Evolutionary conservation across 495 filamentous ascomycete species (phyloP).

Genomic region (Penicillium malachiteum): DNA sequence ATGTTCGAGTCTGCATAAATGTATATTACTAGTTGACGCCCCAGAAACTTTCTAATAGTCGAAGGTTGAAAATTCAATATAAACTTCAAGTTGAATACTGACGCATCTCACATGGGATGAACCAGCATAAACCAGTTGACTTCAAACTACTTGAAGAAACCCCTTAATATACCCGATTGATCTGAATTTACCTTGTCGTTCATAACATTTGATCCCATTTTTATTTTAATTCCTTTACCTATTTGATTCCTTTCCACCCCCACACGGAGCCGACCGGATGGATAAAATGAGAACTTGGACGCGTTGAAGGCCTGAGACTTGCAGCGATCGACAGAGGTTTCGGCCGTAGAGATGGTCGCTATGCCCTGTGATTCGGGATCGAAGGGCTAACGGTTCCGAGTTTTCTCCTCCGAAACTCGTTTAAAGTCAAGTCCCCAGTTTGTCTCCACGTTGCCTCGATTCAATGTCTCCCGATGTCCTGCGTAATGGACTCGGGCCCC

Average conservation of each 20-base stretch:
- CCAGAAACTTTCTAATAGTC: too few species aligned
- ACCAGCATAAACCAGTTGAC: too few species aligned
- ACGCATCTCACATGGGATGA: too few species aligned
- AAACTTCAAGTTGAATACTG: too few species aligned
- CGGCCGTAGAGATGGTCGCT: conserved; percentile 22
- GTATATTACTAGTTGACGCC: too few species aligned
- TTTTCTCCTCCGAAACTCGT: conserved; percentile 30
- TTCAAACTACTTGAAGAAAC: too few species aligned
- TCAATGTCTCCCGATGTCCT: conserved; percentile 6
- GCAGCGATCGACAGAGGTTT: conserved; percentile 11
- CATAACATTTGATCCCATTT: background rate
- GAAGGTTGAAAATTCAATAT: too few species aligned
- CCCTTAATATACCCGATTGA: too few species aligned
- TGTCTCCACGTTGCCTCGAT: conserved; percentile 11
- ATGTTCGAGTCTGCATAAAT: too few species aligned
- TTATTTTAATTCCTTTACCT: background rate
- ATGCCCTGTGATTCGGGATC: conserved; percentile 25
- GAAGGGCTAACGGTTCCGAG: conserved; percentile 24
- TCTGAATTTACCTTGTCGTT: too few species aligned
- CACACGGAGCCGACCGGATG: conserved; percentile 1
- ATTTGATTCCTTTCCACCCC: background rate
- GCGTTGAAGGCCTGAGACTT: background rate
- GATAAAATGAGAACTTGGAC: background rate
- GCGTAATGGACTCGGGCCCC: conserved; percentile 2
- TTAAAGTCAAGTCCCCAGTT: conserved; percentile 13